These are phyloP conservation scores for Suaeda aralocaspica DNA, from an alignment of 148 eudicot species.

Conservation along the genomic window DNA sequence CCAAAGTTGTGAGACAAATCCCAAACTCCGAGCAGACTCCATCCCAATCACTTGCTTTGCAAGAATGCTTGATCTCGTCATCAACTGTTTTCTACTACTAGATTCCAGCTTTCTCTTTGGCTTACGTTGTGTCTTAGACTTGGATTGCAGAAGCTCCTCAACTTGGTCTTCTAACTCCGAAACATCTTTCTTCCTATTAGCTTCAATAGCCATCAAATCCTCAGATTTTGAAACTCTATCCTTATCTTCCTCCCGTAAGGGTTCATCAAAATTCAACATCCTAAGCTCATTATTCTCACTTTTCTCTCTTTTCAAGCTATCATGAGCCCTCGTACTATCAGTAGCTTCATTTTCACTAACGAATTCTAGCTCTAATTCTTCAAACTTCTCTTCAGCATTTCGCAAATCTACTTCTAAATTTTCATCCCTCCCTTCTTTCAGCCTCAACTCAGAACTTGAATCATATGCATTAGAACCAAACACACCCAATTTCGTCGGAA, in stretches of 20 bases:
- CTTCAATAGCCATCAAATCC: slow-evolving; percentile 26
- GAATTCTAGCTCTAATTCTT: slow-evolving; percentile 6
- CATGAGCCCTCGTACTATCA: slow-evolving; percentile 6
- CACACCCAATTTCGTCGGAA: slow-evolving; percentile 13
- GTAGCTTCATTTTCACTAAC: background rate
- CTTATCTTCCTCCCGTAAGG: slow-evolving; percentile 11
- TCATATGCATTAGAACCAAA: slow-evolving; percentile 26
- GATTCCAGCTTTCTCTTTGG: slow-evolving; percentile 13
- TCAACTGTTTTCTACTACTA: slow-evolving; percentile 34
- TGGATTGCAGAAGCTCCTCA: background rate
- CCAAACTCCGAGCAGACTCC: slow-evolving; percentile 51
- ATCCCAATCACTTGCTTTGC: slow-evolving; percentile 77
- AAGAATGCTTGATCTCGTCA: slow-evolving; percentile 53
- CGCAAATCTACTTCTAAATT: slow-evolving; percentile 3
- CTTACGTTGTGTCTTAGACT: slow-evolving; percentile 25
- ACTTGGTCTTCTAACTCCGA: slow-evolving; percentile 20
- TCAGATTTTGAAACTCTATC: slow-evolving; percentile 19
- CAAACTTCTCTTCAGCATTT: slow-evolving; percentile 2
- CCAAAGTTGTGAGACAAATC: slow-evolving; percentile 70
- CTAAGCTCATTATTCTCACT: background rate
- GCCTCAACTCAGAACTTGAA: slow-evolving; percentile 20
- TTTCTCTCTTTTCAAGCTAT: background rate
- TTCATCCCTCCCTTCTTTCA: slow-evolving; percentile 26
- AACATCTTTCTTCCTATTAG: slow-evolving; percentile 13
- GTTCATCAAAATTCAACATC: slow-evolving; percentile 7